Evolutionary conservation across 1,284 basidiomycete species (phyloP).

Genomic region (Trichosporon ovoides): DNA sequence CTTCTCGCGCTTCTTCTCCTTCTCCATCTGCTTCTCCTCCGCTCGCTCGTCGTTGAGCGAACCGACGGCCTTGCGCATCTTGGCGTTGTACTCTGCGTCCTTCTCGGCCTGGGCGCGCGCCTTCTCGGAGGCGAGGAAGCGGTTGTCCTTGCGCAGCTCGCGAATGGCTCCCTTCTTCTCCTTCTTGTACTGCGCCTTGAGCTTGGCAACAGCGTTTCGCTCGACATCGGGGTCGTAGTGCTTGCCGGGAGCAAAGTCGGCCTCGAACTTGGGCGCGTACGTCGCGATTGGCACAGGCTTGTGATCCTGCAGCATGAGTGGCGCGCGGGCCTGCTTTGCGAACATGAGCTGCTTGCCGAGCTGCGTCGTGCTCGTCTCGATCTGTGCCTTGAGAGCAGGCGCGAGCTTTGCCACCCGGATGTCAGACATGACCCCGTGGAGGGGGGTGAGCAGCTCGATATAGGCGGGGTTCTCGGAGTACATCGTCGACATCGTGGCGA

Average conservation of each 20-base stretch:
- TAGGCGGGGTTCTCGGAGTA: constrained; percentile 75
- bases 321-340: constrained; percentile 64
- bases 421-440: constrained; percentile 58
- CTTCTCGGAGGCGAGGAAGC: constrained; percentile 84
- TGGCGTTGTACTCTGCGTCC: constrained; percentile 68
- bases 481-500: constrained; percentile 64
- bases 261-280: constrained; percentile 90
- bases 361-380: constrained; percentile 50
- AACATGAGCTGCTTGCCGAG: constrained; percentile 66
- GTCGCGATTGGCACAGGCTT: constrained; percentile 93
- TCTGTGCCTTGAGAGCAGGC: constrained; percentile 55
- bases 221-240: constrained; percentile 91
- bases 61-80: constrained; percentile 76
- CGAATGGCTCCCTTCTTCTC: constrained; percentile 95
- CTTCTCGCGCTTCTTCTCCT: constrained; percentile 70
- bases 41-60: constrained; percentile 83
- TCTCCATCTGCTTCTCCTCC: constrained; percentile 84
- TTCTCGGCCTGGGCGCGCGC: constrained; percentile 77
- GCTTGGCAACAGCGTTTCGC: constrained; percentile 77
- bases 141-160: constrained; percentile 90
- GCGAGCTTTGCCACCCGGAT: constrained; percentile 56
- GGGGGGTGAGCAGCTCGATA: constrained; percentile 72
- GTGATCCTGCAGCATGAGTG: constrained; percentile 84
- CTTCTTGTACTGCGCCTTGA: constrained; percentile 86
- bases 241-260: constrained; percentile 61